phyloP scores from a whole-genome alignment of 305 asterid genomes.

The Fraxinus ornus region DNA sequence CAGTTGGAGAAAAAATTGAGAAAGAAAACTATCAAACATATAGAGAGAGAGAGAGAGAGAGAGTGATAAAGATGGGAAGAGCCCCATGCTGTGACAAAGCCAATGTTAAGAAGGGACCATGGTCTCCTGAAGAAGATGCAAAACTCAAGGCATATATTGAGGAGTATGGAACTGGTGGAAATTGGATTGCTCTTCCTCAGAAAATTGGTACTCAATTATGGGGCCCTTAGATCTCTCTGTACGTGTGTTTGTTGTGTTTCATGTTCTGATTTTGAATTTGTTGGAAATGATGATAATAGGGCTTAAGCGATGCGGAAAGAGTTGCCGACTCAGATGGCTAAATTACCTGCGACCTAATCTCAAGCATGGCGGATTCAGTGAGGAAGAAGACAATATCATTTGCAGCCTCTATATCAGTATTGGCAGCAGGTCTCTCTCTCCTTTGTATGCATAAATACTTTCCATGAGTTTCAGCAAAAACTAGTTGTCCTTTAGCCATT shows the following conservation, averaged over 20 bases:
- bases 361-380: constrained; percentile 62
- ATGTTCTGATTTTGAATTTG: background rate
- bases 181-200: constrained; percentile 12
- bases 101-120: constrained; percentile 7
- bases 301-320: constrained; percentile 62
- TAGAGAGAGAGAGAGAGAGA: background rate
- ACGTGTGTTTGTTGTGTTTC: background rate
- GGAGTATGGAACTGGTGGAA: constrained; percentile 2
- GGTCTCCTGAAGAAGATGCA: constrained; percentile 8
- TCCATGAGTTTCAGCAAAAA: constrained; percentile 23
- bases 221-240: background rate
- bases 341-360: constrained; percentile 59
- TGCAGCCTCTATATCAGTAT: constrained; percentile 70
- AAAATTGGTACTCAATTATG: constrained; percentile 1
- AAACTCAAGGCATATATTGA: constrained; percentile 5
- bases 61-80: background rate
- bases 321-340: constrained; percentile 60
- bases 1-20: background rate
- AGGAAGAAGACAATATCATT: constrained; percentile 61
- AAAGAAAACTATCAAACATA: background rate
- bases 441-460: constrained; percentile 23
- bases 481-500: constrained; percentile 41
- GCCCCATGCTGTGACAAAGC: constrained; percentile 12
- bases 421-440: constrained; percentile 53
- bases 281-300: constrained; percentile 27